Evolutionary conservation across 345 rosid species (phyloP).

Genomic region (Mercurialis annua): DNA sequence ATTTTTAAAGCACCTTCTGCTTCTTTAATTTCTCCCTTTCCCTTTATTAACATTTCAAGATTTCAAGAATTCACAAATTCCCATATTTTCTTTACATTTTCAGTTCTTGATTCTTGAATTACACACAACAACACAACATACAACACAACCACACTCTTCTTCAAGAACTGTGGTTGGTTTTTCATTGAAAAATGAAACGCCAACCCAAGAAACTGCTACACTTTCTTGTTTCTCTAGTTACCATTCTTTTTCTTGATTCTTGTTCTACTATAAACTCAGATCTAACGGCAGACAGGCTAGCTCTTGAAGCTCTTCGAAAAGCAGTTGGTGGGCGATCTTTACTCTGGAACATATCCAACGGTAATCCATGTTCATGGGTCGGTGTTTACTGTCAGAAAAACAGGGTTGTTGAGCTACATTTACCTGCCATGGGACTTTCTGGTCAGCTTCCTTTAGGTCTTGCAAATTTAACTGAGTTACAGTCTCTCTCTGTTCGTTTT

Average conservation of each 20-base stretch:
- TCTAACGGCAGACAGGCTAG: conserved; percentile 27
- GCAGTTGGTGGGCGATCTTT: conserved; percentile 24
- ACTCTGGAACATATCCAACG: conserved; percentile 17
- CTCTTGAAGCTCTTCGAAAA: conserved; percentile 17
- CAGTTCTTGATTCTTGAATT: too few species aligned
- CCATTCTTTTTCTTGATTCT: neutral
- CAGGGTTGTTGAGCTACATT: conserved; percentile 52
- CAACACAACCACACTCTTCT: neutral
- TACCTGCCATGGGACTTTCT: conserved; percentile 71
- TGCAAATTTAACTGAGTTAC: conserved; percentile 65
- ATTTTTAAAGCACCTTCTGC: too few species aligned
- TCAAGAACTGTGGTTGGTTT: neutral
- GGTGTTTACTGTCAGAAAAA: conserved; percentile 55
- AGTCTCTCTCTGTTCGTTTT: conserved; percentile 58
- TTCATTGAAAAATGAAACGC: conserved; percentile 15
- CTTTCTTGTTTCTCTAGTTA: neutral
- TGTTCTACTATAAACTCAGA: conserved; percentile 8
- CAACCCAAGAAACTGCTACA: neutral
- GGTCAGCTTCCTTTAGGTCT: conserved; percentile 65
- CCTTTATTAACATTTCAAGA: too few species aligned
- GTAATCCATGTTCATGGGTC: conserved; percentile 38
- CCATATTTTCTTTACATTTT: too few species aligned
- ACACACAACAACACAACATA: neutral
- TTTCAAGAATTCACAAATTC: too few species aligned
- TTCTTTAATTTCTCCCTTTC: too few species aligned